phyloP scores from a whole-genome alignment of 371 early-diverging fungal genomes.

The Mucor saturninus region DNA sequence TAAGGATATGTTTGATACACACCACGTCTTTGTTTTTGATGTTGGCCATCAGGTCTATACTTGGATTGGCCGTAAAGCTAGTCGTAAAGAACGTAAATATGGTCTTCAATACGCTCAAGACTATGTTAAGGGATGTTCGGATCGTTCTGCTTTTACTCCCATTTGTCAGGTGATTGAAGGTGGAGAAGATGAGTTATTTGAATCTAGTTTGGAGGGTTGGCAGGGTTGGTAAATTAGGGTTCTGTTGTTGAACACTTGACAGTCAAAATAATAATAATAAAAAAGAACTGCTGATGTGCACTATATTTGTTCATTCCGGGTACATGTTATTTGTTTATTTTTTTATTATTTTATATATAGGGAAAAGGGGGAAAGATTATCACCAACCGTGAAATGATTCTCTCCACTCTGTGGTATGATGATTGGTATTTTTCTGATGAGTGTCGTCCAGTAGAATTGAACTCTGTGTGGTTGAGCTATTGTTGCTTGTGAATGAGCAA shows the following conservation, averaged over 20 bases:
- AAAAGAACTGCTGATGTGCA: background rate
- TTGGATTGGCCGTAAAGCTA: constrained; percentile 69
- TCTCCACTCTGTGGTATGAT: constrained; percentile 9
- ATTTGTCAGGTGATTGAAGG: constrained; percentile 75
- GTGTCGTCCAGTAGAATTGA: constrained; percentile 4
- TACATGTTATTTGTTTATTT: background rate
- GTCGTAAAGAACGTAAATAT: constrained; percentile 58
- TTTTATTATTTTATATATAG: background rate
- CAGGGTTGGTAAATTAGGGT: constrained; percentile 50
- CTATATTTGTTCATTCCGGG: constrained; percentile 9
- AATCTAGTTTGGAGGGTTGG: constrained; percentile 54
- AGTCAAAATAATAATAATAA: background rate
- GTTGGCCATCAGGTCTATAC: constrained; percentile 62
- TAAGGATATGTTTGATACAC: constrained; percentile 54
- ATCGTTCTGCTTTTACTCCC: constrained; percentile 61
- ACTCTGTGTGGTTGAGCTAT: constrained; percentile 4
- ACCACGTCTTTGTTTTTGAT: constrained; percentile 71
- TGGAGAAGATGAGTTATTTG: constrained; percentile 63
- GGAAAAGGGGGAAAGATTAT: background rate
- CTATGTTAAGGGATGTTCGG: constrained; percentile 53
- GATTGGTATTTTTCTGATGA: constrained; percentile 4
- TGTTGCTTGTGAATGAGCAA: constrained; percentile 15
- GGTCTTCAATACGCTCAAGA: constrained; percentile 69
- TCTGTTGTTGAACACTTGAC: constrained; percentile 4
- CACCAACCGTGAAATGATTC: constrained; percentile 28